Evolutionary conservation across 2,329 filamentous ascomycete genomes (phyloP).

Genomic region (Neocucurbitaria cava): DNA sequence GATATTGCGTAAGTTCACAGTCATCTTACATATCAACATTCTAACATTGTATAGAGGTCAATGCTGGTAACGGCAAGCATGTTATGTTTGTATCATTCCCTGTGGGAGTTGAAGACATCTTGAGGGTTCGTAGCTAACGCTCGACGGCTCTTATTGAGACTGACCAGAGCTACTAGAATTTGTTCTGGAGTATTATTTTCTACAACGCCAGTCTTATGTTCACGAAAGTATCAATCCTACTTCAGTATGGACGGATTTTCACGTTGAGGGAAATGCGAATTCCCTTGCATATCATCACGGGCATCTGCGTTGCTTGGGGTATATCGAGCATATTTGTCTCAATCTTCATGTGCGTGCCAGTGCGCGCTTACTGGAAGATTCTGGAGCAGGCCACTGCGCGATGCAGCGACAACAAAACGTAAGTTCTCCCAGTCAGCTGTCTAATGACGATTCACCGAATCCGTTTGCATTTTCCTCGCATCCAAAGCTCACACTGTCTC

Average conservation of each 20-base stretch:
- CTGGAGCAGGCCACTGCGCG: constrained; percentile 19
- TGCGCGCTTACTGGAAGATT: constrained; percentile 31
- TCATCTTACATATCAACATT: neutral
- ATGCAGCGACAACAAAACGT: constrained; percentile 25
- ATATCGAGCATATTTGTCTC: constrained; percentile 15
- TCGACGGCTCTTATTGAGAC: neutral
- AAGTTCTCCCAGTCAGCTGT: no score
- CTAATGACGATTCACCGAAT: no score
- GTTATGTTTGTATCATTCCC: constrained; percentile 25
- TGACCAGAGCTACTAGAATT: constrained; percentile 21
- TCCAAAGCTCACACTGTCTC: neutral
- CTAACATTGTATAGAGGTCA: constrained; percentile 21
- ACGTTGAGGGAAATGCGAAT: constrained; percentile 28
- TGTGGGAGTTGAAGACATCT: constrained; percentile 5
- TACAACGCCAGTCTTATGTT: constrained; percentile 31
- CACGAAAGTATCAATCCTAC: constrained; percentile 37
- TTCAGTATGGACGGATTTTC: constrained; percentile 40
- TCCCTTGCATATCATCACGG: constrained; percentile 30
- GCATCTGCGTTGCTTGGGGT: constrained; percentile 25
- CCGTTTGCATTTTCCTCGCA: neutral
- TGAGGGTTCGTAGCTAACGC: constrained; percentile 19
- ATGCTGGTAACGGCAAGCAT: constrained; percentile 34
- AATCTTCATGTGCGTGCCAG: constrained; percentile 29
- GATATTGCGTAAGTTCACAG: constrained; percentile 21
- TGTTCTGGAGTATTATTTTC: constrained; percentile 35